A percentile compares a stretch with the other conserved stretches of the same genome.
These are phyloP conservation scores for Prasinococcaceae sp. DNA, from an alignment of 139 green algal species.

Conservation along the genomic window DNA sequence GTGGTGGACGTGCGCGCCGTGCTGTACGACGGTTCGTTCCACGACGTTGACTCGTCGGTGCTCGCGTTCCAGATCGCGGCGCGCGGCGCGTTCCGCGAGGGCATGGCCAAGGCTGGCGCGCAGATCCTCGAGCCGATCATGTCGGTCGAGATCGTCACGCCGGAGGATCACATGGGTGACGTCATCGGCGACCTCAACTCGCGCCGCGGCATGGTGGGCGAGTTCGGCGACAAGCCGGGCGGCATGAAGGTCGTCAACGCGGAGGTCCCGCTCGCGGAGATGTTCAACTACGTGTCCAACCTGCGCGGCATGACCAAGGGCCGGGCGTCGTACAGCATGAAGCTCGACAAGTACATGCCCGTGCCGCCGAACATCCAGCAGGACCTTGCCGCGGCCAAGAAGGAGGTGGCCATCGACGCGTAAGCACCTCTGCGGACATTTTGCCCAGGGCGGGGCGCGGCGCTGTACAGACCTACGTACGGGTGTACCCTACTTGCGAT, in stretches of 20 bases:
- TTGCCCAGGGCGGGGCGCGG: neutral
- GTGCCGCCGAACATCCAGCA: conserved; percentile 88
- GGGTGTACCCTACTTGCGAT: too few species aligned
- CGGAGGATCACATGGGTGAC: conserved; percentile 73
- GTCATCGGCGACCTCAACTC: conserved; percentile 97
- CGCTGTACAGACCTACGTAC: too few species aligned
- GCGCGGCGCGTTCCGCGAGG: conserved; percentile 62
- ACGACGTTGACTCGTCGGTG: conserved; percentile 93
- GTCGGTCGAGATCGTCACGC: conserved; percentile 79
- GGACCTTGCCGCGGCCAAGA: conserved; percentile 49
- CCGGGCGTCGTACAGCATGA: conserved; percentile 90
- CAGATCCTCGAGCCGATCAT: conserved; percentile 95
- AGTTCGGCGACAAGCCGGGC: conserved; percentile 85
- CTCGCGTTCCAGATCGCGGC: conserved; percentile 97
- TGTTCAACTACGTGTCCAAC: conserved; percentile 94
- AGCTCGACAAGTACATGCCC: conserved; percentile 74
- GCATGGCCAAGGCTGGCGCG: conserved; percentile 75
- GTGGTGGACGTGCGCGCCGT: conserved; percentile 75
- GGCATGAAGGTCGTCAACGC: conserved; percentile 87
- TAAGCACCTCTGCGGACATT: neutral
- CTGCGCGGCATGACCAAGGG: conserved; percentile 94
- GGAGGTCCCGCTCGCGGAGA: conserved; percentile 81
- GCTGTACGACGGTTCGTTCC: conserved; percentile 87
- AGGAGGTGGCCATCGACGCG: neutral
- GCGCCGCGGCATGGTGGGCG: conserved; percentile 68